A percentile compares a stretch with the other conserved stretches of the same genome.
These are phyloP conservation scores for Hanseniaspora occidentalis DNA, from an alignment of 805 yeast species.

Conservation along the genomic window DNA sequence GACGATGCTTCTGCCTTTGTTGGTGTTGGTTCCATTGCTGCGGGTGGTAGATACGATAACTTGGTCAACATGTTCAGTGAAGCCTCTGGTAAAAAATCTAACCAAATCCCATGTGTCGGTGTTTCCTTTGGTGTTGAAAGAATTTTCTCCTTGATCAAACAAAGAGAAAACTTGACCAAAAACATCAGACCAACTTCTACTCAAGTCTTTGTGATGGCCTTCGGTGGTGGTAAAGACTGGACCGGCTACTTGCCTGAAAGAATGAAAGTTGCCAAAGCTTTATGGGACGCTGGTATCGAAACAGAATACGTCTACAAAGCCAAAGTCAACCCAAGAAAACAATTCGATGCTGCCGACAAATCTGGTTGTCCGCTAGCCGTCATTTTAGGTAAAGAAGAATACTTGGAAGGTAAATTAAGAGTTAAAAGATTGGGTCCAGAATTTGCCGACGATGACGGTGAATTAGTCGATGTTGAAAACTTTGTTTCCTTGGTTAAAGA, in stretches of 20 bases:
- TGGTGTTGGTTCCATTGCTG: conserved; percentile 97
- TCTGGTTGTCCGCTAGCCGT: conserved; percentile 84
- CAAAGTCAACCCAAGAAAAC: conserved; percentile 90
- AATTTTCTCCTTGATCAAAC: conserved; percentile 77
- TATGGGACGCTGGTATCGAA: conserved; percentile 85
- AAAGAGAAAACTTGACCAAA: conserved; percentile 51
- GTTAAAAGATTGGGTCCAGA: conserved; percentile 85
- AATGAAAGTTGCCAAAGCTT: conserved; percentile 67
- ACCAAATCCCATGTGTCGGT: conserved; percentile 92
- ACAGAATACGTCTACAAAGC: conserved; percentile 86
- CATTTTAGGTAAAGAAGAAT: conserved; percentile 93
- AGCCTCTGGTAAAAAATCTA: conserved; percentile 63
- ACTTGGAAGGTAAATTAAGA: conserved; percentile 59
- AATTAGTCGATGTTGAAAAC: conserved; percentile 49
- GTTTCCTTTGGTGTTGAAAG: conserved; percentile 95
- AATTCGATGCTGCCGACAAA: conserved; percentile 95
- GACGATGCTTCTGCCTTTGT: conserved; percentile 95
- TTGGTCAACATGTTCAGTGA: conserved; percentile 91
- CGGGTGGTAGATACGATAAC: conserved; percentile 96
- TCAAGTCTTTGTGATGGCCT: conserved; percentile 92
- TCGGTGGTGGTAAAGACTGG: conserved; percentile 98
- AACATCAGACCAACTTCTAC: conserved; percentile 73
- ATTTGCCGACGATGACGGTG: conserved; percentile 80
- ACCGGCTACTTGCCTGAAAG: conserved; percentile 84
- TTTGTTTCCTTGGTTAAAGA: conserved; percentile 41